Base-by-base conservation (phyloP, 2,329 filamentous ascomycete genomes). In the Aspergillus novoparasiticus region DNA sequence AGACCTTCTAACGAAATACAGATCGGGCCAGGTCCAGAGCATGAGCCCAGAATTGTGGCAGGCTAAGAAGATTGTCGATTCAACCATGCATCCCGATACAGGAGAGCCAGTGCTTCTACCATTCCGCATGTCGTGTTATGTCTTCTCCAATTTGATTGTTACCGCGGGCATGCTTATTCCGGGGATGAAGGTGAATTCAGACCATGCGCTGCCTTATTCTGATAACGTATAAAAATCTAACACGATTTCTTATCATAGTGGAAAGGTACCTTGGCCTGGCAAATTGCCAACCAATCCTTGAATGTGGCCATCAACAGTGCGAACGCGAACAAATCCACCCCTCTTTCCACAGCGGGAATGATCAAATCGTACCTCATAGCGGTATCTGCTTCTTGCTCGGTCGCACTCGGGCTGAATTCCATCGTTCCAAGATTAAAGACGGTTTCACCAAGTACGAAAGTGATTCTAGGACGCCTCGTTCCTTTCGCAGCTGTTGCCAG, bases 61-160 rank as follows among this genome's bases (percentile, higher is more conserved):
- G n/a, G 51, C 51, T 16, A 55, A 39, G 32, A 55, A 55, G 21
- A 39, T 55, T 26, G 32, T 55, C n/a, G 51, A 39, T 39, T 55
- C 51, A 36, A 55, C 32, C 11, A 2, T 39, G n/a, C 51, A 55
- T 23, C 51, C 51, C 11, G 51, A 55, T 55, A 55, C 51, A 36
- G 50, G 50, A 10, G 32, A 54, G 30, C 50, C 50, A 2, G 50
- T 54, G 9, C 50, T 55, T 34, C 51, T 39, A 19, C 51, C 32
- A 9, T 55, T 55, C 51, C 51, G n/a, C n/a, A 39, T 55, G 51
- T 55, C 51, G 11, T 36, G 51, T n/a, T 55, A 55, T 39, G 51
- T 55, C 51, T 55, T 55, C 51, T 39, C 51, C 6, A 55, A 55
- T 39, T 12, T 39, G 32, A 39, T 39, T 26, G 51, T 55, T 23